Evolutionary conservation across 495 filamentous ascomycete species (phyloP).

Genomic region (Usnea hakonensis): DNA sequence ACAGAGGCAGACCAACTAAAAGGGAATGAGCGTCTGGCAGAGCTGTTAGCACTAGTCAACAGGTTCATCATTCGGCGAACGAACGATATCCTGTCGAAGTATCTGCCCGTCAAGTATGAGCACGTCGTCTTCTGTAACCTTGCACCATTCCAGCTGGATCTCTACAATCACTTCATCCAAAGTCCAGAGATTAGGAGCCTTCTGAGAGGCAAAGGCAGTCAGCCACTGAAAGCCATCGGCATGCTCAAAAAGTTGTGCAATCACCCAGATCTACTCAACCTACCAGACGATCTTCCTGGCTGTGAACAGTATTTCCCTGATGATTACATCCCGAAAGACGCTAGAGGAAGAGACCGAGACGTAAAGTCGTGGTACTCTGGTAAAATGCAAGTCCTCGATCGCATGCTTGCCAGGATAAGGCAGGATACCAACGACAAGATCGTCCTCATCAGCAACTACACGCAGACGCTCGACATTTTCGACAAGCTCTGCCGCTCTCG

Average conservation of each 20-base stretch:
- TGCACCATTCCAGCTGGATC: slow-evolving; percentile 79
- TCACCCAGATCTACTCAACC: slow-evolving; percentile 86
- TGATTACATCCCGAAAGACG: slow-evolving; percentile 82
- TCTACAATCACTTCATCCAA: slow-evolving; percentile 95
- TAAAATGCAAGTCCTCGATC: slow-evolving; percentile 96
- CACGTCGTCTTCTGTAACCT: slow-evolving; percentile 99
- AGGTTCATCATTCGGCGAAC: slow-evolving; percentile 98
- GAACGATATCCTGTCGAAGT: slow-evolving; percentile 97
- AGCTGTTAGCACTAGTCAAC: slow-evolving; percentile 81
- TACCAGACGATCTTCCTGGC: slow-evolving; percentile 78
- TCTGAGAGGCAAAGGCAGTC: slow-evolving; percentile 87
- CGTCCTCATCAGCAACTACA: slow-evolving; percentile 97
- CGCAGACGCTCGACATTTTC: slow-evolving; percentile 91
- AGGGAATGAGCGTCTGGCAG: slow-evolving; percentile 74
- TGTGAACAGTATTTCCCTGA: slow-evolving; percentile 76
- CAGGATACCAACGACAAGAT: slow-evolving; percentile 99
- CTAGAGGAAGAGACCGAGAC: slow-evolving; percentile 82
- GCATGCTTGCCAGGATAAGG: slow-evolving; percentile 95
- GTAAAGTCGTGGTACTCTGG: slow-evolving; percentile 94
- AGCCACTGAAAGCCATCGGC: slow-evolving; percentile 92
- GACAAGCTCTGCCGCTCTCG: slow-evolving; percentile 81
- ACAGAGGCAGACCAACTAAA: slow-evolving; percentile 73
- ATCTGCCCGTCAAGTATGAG: slow-evolving; percentile 97
- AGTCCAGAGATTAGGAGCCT: slow-evolving; percentile 92
- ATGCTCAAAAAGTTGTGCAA: slow-evolving; percentile 98